Evolutionary conservation across 768 basidiomycete genomes (phyloP), one percentile per base, ranked within the genome.

Genomic region (Lentinula detonsa): DNA sequence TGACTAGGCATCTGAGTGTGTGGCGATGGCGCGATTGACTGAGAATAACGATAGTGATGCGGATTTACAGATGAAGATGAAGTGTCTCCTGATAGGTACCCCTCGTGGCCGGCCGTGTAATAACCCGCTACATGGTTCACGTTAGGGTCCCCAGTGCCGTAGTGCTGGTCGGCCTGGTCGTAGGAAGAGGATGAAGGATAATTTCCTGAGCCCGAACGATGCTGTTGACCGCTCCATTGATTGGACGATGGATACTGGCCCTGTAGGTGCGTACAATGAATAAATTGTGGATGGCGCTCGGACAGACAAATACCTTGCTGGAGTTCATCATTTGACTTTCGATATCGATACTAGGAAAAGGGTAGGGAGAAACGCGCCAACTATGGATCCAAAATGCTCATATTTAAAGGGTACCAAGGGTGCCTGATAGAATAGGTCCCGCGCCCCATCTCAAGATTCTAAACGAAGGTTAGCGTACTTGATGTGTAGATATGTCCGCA

Each of bases 221-320:
- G 74, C 60, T 74, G 73, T 54, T 74, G 73, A 48, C 69, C 62
- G 63, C 65, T 73, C 76, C 78, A 80, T 46, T 78, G 73, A 50
- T 61, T 64, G 49, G 73, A 62, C 11, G 55, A 42, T 57, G 76
- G 65, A 65, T 73, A 70, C 34, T 58, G 50, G 65, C 71, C 71
- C 67, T 79, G 74, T 55, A 70, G 64, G 60, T 65, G 33, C 15
- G 39, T 34, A 58, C 69, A 65, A 65, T 73, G 67, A 54, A 69
- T 62, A 72, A 75, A 1, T 39, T 21, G 18, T 74, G 62, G 67
- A 62, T 61, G 63, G 53, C 18, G 57, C 54, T 58, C 54, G 60
- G 54, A 48, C 43, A 51, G 46, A 60, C 56, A 55, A 60, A 35
- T 49, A 65, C 62, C 63, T 33, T 62, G 64, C 55, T 65, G 48